Evolutionary conservation across 208 protist species (phyloP), one percentile per base, ranked within the genome.

Genomic region (Leishmania braziliensis): DNA sequence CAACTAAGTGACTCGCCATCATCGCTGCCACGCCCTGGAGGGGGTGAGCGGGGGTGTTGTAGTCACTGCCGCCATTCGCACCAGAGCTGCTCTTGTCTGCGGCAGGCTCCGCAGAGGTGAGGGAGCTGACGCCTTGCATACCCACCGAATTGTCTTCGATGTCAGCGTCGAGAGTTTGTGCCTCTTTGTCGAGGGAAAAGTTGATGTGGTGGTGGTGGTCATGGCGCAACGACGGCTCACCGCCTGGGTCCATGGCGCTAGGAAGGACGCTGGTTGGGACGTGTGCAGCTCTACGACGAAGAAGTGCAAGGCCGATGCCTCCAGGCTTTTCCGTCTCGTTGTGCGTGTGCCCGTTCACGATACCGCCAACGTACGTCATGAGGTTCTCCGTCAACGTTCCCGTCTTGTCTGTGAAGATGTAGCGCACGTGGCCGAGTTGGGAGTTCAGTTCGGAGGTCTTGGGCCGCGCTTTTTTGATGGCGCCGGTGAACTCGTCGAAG

Each of bases 381-480:
- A 91, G 62, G 70, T 98, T 98, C 75, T 98, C 90, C 36, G 95
- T 98, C 71, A 98, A 79, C 20, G 95, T 98, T 48, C 95, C 95
- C 18, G 95, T 98, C 78, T 98, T 98, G 84, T 98, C 95, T 6
- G 93, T 95, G 86, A 98, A 98, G 68, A 98, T 92, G 85, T 96
- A 96, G 69, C 86, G 86, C 76, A 98, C 89, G 65, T 91, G 86
- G 6, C 88, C 91, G 43, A 98, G 87, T 79, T 98, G 89, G 50
- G 77, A 91, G 91, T 98, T 98, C 16, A 98, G 84, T 77, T 97
- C 88, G 2, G 93, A 95, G 33, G 95, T 98, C 78, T 94, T 95
- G 14, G 94, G 93, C 4, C 92, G 83, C 39, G 91, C 80, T 10
- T 84, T 88, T 58, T 89, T 84, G 73, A 91, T 78, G 51, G 81